Base-by-base conservation (phyloP, 2,329 filamentous ascomycete genomes). In the Neoascochyta sp. region DNA sequence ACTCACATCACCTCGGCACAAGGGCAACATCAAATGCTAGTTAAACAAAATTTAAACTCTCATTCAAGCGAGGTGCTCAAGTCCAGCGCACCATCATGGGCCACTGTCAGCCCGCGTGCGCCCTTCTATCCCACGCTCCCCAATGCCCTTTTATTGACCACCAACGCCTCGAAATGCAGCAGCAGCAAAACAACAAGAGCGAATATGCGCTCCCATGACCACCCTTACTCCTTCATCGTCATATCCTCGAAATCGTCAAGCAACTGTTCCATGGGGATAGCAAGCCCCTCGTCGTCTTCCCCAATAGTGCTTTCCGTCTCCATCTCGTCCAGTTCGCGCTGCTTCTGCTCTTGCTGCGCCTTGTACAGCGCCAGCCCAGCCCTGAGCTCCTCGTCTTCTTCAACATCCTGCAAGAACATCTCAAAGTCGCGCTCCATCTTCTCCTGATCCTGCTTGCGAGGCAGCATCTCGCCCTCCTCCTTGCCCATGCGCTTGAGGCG, bases 201-300 rank as follows among this genome's bases (percentile, higher is more conserved):
- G 12, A 21, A 27, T 16, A n/a, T n/a, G 19, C 22, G 10, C 20
- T n/a, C 20, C 20, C 5, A 14, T 15, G 13, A 20, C 12, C 9
- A 15, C 23, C 20, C 16, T 27, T 51, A 50, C 4, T 54, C 64
- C 34, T 83, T 78, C 67, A 93, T 80, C 24, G 75, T 80, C 60
- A 95, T 76, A 54, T 95, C 89, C 57, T 94, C 88, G 70, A 95
- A 88, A 62, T 95, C 89, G 60, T 95, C 89, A 54, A 95, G 71
- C 56, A 95, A 64, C 52, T 73, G 69, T 29, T 72, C 69, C 69
- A 73, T 71, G 4, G 69, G 69, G 39, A 73, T 71, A 42, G 45
- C 47, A 28, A 61, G 24, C 4, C 58, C 58, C 62, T 89, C 84
- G 12, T 90, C 55, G 10, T 74, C 57, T 22, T 61, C 57, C 4